Percentiles rank a stretch among this genome's conserved stretches.
Evolutionary conservation across 2,329 filamentous ascomycete genomes (phyloP).

Genomic region (Periglandula ipomoeae): DNA sequence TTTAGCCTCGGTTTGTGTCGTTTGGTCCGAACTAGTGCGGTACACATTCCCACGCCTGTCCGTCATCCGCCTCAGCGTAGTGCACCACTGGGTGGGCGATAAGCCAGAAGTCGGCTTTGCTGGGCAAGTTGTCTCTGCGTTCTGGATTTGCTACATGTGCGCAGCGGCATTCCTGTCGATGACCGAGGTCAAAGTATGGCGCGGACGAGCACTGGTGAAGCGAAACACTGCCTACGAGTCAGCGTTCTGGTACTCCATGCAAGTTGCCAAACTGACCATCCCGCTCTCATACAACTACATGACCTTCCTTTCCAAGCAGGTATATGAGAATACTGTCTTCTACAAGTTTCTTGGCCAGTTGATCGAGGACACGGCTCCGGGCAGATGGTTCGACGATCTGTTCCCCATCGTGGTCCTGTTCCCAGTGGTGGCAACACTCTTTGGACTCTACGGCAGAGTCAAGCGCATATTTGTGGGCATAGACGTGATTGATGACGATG

Average conservation of each 20-base stretch:
- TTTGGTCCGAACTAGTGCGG: conserved; percentile 92
- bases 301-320: conserved; percentile 67
- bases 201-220: conserved; percentile 79
- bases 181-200: conserved; percentile 94
- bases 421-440: conserved; percentile 75
- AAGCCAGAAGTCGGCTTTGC: conserved; percentile 74
- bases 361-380: conserved; percentile 75
- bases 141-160: conserved; percentile 97
- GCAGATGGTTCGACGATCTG: conserved; percentile 74
- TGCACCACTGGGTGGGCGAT: conserved; percentile 65
- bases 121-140: conserved; percentile 72
- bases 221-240: conserved; percentile 89
- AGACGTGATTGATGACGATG: conserved; percentile 66
- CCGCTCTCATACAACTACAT: conserved; percentile 95
- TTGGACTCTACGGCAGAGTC: conserved; percentile 80
- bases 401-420: conserved; percentile 85
- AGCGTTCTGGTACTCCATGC: conserved; percentile 91
- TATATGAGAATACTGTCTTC: conserved; percentile 74
- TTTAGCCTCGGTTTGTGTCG: conserved; percentile 68
- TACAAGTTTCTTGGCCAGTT: conserved; percentile 76
- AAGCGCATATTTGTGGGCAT: conserved; percentile 70
- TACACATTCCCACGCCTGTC: conserved; percentile 70
- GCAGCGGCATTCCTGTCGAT: conserved; percentile 78
- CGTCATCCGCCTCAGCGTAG: conserved; percentile 54
- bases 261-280: conserved; percentile 86